Percentiles rank a stretch among this genome's conserved stretches.
Evolutionary conservation across 2,329 filamentous ascomycete genomes (phyloP).

Genomic region (Arthrobotrys megalospora): DNA sequence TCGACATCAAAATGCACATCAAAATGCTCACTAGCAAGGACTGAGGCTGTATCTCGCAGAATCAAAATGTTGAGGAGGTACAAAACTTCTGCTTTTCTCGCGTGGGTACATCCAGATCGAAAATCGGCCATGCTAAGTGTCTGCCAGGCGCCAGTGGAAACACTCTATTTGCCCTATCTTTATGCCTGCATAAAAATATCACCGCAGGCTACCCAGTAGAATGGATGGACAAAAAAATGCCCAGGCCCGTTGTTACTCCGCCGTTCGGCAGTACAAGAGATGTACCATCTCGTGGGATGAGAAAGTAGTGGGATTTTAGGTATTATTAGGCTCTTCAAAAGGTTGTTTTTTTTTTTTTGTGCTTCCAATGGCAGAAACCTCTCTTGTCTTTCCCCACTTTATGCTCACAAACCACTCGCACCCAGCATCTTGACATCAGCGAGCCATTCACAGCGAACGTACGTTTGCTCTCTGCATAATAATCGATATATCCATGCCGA

Average conservation of each 20-base stretch:
- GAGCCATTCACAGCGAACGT: constrained; percentile 53
- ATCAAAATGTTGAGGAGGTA: constrained; percentile 56
- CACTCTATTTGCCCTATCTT: constrained; percentile 61
- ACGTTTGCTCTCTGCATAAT: constrained; percentile 42
- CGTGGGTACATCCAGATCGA: constrained; percentile 48
- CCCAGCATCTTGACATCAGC: constrained; percentile 49
- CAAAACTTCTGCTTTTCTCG: constrained; percentile 51
- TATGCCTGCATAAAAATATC: constrained; percentile 59
- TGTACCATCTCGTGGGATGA: constrained; percentile 56
- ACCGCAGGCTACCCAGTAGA: constrained; percentile 52
- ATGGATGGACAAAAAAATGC: constrained; percentile 39
- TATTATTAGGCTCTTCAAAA: constrained; percentile 60
- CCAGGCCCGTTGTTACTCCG: constrained; percentile 46
- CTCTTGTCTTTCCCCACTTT: constrained; percentile 48
- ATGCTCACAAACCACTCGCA: constrained; percentile 48
- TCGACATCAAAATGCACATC: constrained; percentile 43
- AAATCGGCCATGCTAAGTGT: constrained; percentile 23
- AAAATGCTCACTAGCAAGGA: constrained; percentile 57
- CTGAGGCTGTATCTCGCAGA: constrained; percentile 49
- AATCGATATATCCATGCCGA: constrained; percentile 58
- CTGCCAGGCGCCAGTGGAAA: constrained; percentile 59
- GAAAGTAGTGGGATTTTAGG: constrained; percentile 45
- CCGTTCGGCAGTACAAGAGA: constrained; percentile 48
- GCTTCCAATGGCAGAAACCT: constrained; percentile 42
- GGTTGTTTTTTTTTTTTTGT: constrained; percentile 50